Base-by-base conservation (phyloP, 1,284 basidiomycete genomes). In the Malassezia furfur region DNA sequence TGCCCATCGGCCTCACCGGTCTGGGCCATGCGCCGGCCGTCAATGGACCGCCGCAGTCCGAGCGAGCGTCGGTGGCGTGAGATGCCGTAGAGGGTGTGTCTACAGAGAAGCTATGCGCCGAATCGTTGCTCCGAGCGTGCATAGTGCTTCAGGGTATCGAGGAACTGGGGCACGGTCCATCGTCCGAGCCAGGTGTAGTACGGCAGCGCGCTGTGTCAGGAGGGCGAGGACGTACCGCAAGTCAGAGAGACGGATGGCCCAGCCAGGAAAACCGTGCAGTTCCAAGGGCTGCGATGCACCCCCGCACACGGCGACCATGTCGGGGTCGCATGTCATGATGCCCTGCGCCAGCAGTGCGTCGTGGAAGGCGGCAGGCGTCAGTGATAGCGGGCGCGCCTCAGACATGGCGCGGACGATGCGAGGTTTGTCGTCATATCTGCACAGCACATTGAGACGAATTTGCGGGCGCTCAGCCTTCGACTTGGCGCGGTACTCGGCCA, bases 241-340 rank as follows among this genome's bases (percentile, higher is more conserved):
- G 17, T 46, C 50, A 3, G 50, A 28, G 9, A 52, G 12, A 12
- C 54, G 54, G 14, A 57, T n/a, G 5, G 41, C 28, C 54, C 54
- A 57, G 34, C 44, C 38, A 0, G 54, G 54, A 32, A 57, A 57
- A 4, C 54, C 50, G 19, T 57, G 39, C 7, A 57, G 49, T n/a
- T 28, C n/a, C 3, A 48, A 22, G 5, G 49, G 30, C 2, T 25
- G 19, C 12, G 19, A 11, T 3, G 15, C n/a, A 4, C 25, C 14
- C 17, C 48, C 54, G n/a, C 49, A 57, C 5, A 57, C 38, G 31
- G 43, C 34, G 5, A 57, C 36, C 25, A 57, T n/a, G 34, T 51
- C 38, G 1, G 55, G 55, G 19, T 30, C 25, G 21, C 35, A 14
- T 2, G 45, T 15, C 55, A 57, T 28, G 28, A 36, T 14, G 28